A percentile compares a stretch with the other conserved stretches of the same genome.
These are phyloP conservation scores for Mycosarcoma mackinlayi DNA, from an alignment of 1,284 basidiomycete species.

Conservation along the genomic window DNA sequence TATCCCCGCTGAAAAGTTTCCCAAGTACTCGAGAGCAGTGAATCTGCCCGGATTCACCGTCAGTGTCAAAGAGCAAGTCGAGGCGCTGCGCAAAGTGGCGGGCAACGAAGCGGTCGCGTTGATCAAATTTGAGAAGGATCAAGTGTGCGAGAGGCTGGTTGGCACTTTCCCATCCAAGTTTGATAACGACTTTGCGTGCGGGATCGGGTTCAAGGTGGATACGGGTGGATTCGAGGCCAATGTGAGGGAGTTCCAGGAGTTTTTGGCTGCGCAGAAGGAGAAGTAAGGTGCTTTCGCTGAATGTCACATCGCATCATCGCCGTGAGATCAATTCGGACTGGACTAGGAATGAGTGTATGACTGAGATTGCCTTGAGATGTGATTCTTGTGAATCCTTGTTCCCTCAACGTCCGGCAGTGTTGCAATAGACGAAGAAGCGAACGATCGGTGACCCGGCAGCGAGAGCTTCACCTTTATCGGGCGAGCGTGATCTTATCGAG, in stretches of 20 bases:
- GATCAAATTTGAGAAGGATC: conserved; percentile 54
- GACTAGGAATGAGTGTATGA: too few species aligned
- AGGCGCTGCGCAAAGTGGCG: conserved; percentile 42
- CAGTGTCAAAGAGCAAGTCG: conserved; percentile 43
- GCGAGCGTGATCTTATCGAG: too few species aligned
- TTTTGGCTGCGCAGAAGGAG: conserved; percentile 17
- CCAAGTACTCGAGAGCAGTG: conserved; percentile 27
- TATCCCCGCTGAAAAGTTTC: conserved; percentile 21
- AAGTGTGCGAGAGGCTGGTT: conserved; percentile 49
- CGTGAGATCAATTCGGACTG: too few species aligned
- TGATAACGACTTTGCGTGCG: conserved; percentile 40
- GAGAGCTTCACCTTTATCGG: too few species aligned
- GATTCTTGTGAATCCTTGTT: too few species aligned
- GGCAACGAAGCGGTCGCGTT: conserved; percentile 40
- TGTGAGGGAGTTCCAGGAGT: conserved; percentile 42
- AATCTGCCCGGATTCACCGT: conserved; percentile 53
- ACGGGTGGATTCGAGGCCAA: conserved; percentile 44
- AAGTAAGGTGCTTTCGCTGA: neutral
- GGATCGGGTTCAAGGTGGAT: conserved; percentile 54
- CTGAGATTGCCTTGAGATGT: too few species aligned
- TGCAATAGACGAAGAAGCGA: too few species aligned
- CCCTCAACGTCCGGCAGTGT: too few species aligned
- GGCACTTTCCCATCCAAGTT: conserved; percentile 40
- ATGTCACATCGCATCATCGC: neutral
- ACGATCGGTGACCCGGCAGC: too few species aligned